Evolutionary conservation across 176 grass and related monocot species (phyloP).

Genomic region (Pontederia crassipes): DNA sequence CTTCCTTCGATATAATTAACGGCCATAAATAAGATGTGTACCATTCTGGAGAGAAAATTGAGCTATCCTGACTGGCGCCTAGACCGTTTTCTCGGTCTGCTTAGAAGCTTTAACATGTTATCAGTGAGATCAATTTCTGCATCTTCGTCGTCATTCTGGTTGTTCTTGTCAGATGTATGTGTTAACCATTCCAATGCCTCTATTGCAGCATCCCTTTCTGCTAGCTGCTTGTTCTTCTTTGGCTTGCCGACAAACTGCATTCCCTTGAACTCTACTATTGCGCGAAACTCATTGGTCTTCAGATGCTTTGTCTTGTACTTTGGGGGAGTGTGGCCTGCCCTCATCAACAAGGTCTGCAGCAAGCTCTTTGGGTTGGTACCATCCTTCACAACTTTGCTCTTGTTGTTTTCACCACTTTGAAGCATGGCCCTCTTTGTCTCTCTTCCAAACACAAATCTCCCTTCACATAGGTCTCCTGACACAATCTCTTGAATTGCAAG

Average conservation of each 20-base stretch:
- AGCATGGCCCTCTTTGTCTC: conserved; percentile 42
- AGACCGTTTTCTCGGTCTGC: conserved; percentile 38
- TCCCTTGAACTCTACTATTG: conserved; percentile 91
- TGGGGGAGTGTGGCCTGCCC: conserved; percentile 72
- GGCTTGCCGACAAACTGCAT: conserved; percentile 95
- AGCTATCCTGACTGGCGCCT: conserved; percentile 2
- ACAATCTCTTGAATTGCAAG: conserved; percentile 81
- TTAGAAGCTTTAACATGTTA: conserved; percentile 91
- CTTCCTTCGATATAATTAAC: too few species aligned
- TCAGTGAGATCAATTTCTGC: conserved; percentile 70
- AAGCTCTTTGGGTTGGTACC: conserved; percentile 75
- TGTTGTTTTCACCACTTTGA: conserved; percentile 24
- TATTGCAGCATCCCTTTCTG: conserved; percentile 84
- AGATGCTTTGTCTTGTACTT: conserved; percentile 94
- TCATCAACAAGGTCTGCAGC: conserved; percentile 91
- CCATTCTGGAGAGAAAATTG: too few species aligned
- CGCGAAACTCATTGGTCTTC: conserved; percentile 91
- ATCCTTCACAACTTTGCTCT: conserved; percentile 44
- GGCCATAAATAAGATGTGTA: too few species aligned
- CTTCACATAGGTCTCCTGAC: conserved; percentile 83
- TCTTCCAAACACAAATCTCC: conserved; percentile 83
- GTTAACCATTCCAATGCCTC: conserved; percentile 81
- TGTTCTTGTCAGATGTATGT: conserved; percentile 62
- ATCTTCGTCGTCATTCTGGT: conserved; percentile 35
- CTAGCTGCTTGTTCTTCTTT: conserved; percentile 84